phyloP scores from a whole-genome alignment of 140 eudicot genomes.

The Cichorium intybus region DNA sequence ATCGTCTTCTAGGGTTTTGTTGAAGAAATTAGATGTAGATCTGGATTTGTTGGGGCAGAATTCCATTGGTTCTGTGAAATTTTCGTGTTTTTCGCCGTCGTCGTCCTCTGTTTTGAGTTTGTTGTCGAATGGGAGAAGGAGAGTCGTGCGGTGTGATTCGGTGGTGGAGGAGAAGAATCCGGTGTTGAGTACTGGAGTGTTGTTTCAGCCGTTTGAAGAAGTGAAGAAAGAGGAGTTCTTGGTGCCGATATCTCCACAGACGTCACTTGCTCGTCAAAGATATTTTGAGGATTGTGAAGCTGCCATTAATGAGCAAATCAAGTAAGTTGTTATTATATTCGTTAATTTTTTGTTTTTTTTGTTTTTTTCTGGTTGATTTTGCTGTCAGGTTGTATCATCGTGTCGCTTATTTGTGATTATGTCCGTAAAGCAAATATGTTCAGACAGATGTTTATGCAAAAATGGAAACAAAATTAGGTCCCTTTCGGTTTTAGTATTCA shows the following conservation, averaged over 20 bases:
- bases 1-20: constrained; percentile 9
- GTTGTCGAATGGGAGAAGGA: constrained; percentile 22
- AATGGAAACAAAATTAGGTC: background rate
- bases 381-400: constrained; percentile 2
- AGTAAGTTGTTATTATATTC: constrained; percentile 39
- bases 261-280: constrained; percentile 69
- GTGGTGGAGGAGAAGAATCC: constrained; percentile 19
- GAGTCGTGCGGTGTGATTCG: constrained; percentile 30
- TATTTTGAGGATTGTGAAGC: constrained; percentile 63
- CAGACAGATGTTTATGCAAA: background rate
- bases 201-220: constrained; percentile 81
- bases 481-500: background rate
- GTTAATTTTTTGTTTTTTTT: background rate
- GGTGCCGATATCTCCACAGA: constrained; percentile 49
- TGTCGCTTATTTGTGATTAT: background rate
- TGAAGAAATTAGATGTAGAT: constrained; percentile 16
- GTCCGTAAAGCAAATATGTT: background rate
- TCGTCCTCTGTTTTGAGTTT: constrained; percentile 23
- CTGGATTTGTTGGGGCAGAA: background rate
- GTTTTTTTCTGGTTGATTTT: background rate
- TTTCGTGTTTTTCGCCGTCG: background rate
- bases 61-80: constrained; percentile 5
- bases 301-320: constrained; percentile 83
- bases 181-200: constrained; percentile 45
- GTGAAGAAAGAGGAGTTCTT: constrained; percentile 52